A percentile compares a stretch with the other conserved stretches of the same genome.
phyloP scores from a whole-genome alignment of 768 basidiomycete species.

The Phaffia australis region DNA sequence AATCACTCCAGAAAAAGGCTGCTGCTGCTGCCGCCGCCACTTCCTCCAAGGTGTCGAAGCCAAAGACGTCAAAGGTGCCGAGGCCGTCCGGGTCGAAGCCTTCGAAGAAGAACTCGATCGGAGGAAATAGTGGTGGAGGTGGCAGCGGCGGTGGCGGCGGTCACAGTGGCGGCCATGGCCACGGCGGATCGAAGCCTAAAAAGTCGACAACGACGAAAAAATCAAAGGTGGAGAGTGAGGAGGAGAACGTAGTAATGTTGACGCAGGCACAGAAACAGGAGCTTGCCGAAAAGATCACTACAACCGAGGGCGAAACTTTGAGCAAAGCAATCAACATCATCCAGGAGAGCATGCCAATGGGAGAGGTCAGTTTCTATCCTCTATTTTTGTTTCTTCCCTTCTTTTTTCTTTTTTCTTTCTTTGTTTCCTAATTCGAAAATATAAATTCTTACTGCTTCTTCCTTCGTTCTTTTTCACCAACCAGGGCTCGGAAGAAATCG shows the following conservation, averaged over 20 bases:
- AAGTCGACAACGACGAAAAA: conserved; percentile 27
- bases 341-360: conserved; percentile 82
- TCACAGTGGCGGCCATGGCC: no score
- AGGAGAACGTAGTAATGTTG: conserved; percentile 36
- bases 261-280: conserved; percentile 98
- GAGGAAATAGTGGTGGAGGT: no score
- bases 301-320: conserved; percentile 69
- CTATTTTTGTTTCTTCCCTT: no score
- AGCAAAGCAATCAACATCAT: conserved; percentile 91
- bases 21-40: no score
- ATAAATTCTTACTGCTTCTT: conserved; percentile 24
- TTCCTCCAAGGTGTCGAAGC: no score
- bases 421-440: conserved; percentile 16
- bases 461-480: not conserved
- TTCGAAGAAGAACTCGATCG: no score
- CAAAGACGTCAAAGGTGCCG: no score
- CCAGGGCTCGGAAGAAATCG: conserved; percentile 68
- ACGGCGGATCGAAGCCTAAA: no score
- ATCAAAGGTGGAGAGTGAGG: conserved; percentile 31
- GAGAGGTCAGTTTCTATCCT: conserved; percentile 85
- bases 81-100: no score
- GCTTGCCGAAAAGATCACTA: conserved; percentile 82
- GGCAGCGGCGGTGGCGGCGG: no score
- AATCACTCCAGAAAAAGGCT: no score
- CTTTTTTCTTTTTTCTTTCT: not conserved